Evolutionary conservation across 169 alveolate species (phyloP), one percentile per base, ranked within the genome.

Genomic region (Eimeria sp.): DNA sequence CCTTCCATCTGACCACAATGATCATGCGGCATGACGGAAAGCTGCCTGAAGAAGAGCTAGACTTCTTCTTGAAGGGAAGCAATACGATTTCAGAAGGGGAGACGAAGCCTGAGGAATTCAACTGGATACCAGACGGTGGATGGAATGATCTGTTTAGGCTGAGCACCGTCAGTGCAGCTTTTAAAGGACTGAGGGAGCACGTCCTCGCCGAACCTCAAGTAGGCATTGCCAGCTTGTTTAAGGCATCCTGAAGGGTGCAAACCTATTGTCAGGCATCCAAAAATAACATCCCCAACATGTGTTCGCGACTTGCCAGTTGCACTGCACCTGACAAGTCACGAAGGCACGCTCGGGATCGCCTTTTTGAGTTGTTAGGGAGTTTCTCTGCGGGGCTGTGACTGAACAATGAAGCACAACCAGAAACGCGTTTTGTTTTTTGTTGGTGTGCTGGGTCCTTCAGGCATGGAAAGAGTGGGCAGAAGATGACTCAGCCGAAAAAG

Each of bases 1-100:
- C 99, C 43, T 99, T 99, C 99, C 98, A 99, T 95, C 98, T 99
- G 99, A 98, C 99, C 37, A 97, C 98, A 13, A 99, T 99, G 99
- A 98, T 98, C 87, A 96, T 98, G 98, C 98, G 98, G 78, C 98
- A 97, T 56, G 99, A 98, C 87, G 98, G 97, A 54, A 98, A 97
- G 95, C 90, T 99, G 52, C 98, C 98, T 95, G 97, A 97, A 95
- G 95, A 94, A 49, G 99, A 99, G 97, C 98, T 98, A 62, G 99
- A 98, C 91, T 99, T 99, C 98, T 99, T 99, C 98, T 95, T 99
- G 93, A 98, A 99, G 96, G 99, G 99, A 54, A 98, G 98, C 85
- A 98, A 99, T 1, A 95, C 98, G 8, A 98, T 98, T 46, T 99
- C 98, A 68, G 82, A 96, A 85, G 95, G 90, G 23, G 93, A 85